A percentile compares a stretch with the other conserved stretches of the same genome.
These are phyloP conservation scores for Podosphaera fusca DNA, from an alignment of 2,329 filamentous ascomycete genomes.

Conservation along the genomic window DNA sequence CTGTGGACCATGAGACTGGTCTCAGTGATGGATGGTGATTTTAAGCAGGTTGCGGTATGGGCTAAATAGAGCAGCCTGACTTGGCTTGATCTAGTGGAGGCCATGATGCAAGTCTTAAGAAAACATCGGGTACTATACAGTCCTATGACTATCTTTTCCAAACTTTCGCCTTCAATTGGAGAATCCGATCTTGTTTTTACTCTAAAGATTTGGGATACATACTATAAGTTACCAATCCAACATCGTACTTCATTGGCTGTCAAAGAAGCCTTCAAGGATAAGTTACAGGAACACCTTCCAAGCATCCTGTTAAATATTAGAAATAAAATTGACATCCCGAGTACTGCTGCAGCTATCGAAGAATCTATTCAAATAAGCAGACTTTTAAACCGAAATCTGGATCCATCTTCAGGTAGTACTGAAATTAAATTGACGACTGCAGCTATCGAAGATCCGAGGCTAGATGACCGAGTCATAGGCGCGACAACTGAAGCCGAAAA, in stretches of 20 bases:
- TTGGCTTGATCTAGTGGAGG: too few relatives aligned
- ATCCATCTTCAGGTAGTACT: too few relatives aligned
- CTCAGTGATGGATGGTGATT: neutral
- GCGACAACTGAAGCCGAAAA: too few relatives aligned
- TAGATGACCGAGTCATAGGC: too few relatives aligned
- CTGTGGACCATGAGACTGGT: neutral
- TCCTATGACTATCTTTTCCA: too few relatives aligned
- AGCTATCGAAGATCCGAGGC: too few relatives aligned
- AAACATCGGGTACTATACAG: too few relatives aligned
- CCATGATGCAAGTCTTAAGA: too few relatives aligned
- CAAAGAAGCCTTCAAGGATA: neutral
- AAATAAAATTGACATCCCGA: neutral
- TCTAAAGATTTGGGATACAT: neutral
- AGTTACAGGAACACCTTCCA: neutral
- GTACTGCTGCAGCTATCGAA: neutral
- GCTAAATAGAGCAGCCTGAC: too few relatives aligned
- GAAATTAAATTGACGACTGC: too few relatives aligned
- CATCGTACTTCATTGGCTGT: neutral
- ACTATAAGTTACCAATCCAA: neutral
- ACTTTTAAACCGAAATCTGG: too few relatives aligned
- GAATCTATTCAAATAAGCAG: neutral
- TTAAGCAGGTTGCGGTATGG: too few relatives aligned
- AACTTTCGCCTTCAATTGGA: neutral
- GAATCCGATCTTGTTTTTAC: neutral
- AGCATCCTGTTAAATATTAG: neutral